Evolutionary conservation across 2,329 filamentous ascomycete genomes (phyloP).

Genomic region (Hymenoscyphus fraxineus): DNA sequence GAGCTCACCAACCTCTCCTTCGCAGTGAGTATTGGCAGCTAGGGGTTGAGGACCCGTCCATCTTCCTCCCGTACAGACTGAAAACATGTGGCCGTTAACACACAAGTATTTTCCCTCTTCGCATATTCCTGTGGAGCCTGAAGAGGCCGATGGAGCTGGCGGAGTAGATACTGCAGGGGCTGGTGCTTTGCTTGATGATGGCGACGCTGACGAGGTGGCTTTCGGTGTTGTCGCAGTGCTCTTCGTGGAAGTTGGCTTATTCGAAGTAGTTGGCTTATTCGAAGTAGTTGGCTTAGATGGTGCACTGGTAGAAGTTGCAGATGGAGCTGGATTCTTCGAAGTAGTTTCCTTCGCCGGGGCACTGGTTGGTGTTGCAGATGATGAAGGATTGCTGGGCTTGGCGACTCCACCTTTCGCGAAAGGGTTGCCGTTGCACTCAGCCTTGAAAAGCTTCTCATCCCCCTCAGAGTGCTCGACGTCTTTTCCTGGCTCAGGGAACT

Average conservation of each 20-base stretch:
- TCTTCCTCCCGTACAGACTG: background rate
- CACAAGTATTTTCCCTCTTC: background rate
- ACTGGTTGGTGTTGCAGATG: background rate
- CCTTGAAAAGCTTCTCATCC: background rate
- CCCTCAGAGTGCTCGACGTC: constrained; percentile 8
- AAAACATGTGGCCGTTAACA: background rate
- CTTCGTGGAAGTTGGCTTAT: too few relatives aligned
- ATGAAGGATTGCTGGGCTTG: background rate
- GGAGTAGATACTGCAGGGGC: background rate
- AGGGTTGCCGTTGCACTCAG: constrained; percentile 6
- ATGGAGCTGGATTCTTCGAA: background rate
- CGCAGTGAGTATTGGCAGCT: background rate
- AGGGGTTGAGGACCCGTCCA: background rate
- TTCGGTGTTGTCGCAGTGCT: background rate
- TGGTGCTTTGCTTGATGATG: background rate
- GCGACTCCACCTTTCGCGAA: background rate
- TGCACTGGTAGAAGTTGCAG: too few relatives aligned
- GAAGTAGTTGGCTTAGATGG: too few relatives aligned
- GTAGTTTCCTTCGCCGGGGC: background rate
- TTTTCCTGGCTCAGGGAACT: constrained; percentile 4
- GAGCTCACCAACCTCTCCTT: background rate
- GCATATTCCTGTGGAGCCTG: background rate
- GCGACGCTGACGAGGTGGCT: background rate
- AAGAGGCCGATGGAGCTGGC: background rate
- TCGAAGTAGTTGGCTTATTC: too few relatives aligned